Percentiles rank a stretch among this genome's conserved stretches.
These are phyloP conservation scores for Helotiales sp. DNA, from an alignment of 2,329 filamentous ascomycete species.

Conservation along the genomic window DNA sequence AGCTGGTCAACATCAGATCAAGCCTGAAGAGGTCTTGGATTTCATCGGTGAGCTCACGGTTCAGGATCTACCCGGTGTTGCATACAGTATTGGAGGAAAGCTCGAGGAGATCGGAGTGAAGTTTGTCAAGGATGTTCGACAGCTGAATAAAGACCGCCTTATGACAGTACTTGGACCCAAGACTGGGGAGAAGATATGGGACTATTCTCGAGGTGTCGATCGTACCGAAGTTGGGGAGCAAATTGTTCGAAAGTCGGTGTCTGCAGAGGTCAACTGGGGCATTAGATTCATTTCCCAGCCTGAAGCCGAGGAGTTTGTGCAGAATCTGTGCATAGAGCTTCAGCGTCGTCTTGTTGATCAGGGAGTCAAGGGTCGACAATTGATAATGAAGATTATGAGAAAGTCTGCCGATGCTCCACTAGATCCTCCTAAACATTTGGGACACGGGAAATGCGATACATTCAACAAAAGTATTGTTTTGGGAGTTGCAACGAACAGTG, in stretches of 20 bases:
- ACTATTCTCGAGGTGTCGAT: constrained; percentile 90
- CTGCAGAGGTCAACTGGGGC: constrained; percentile 97
- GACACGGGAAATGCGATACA: constrained; percentile 92
- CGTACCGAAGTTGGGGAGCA: constrained; percentile 84
- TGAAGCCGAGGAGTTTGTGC: constrained; percentile 93
- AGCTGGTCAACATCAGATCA: constrained; percentile 88
- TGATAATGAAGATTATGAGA: constrained; percentile 95
- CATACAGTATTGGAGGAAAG: constrained; percentile 84
- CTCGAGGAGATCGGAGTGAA: constrained; percentile 86
- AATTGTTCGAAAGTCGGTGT: constrained; percentile 87
- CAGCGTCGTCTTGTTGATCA: constrained; percentile 81
- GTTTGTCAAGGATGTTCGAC: constrained; percentile 81
- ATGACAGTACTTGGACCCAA: constrained; percentile 81
- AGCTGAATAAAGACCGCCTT: constrained; percentile 76
- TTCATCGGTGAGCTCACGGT: constrained; percentile 81
- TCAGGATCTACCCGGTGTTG: constrained; percentile 87
- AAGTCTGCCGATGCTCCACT: constrained; percentile 84
- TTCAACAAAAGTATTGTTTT: constrained; percentile 88
- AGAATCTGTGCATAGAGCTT: constrained; percentile 83
- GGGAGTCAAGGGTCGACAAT: constrained; percentile 81
- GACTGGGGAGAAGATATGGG: constrained; percentile 87
- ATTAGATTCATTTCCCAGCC: constrained; percentile 90
- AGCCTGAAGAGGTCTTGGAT: constrained; percentile 76
- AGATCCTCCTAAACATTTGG: constrained; percentile 90
- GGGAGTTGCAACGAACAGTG: constrained; percentile 81